Evolutionary conservation across 805 yeast species (phyloP).

Genomic region (Pichia kluyveri): DNA sequence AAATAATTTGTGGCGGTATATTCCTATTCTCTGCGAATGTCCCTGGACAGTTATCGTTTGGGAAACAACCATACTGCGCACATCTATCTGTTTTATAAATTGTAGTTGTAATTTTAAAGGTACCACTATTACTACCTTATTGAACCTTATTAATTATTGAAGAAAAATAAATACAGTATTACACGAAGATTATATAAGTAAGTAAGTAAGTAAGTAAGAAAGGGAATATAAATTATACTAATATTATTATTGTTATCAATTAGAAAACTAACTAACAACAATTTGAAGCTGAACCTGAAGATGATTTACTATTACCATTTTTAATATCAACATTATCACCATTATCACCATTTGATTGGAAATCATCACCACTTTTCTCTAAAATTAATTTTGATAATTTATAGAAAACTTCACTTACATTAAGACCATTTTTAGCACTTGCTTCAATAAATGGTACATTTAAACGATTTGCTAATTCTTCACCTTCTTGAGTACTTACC

Average conservation of each 20-base stretch:
- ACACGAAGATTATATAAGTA: no score
- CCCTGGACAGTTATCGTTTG: conserved; percentile 87
- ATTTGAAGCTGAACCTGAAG: conserved; percentile 18
- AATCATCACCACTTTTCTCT: conserved; percentile 53
- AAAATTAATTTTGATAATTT: conserved; percentile 80
- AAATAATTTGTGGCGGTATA: conserved; percentile 71
- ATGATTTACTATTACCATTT: conserved; percentile 9
- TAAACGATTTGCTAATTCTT: conserved; percentile 74
- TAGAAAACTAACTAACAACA: conserved; percentile 12
- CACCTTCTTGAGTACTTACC: conserved; percentile 86
- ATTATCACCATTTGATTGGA: conserved; percentile 17
- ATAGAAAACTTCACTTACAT: conserved; percentile 87
- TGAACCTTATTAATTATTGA: no score
- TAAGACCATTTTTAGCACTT: conserved; percentile 86
- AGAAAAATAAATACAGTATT: background rate
- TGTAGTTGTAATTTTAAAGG: background rate
- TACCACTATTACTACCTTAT: no score
- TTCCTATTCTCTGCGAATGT: conserved; percentile 99
- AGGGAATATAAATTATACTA: no score
- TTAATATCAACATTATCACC: conserved; percentile 22
- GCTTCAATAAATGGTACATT: conserved; percentile 92
- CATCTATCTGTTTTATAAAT: conserved; percentile 36
- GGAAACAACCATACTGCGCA: conserved; percentile 99
- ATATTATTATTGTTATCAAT: no score
- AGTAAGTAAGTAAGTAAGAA: no score